These are phyloP conservation scores for Plasmodium sp. DNA, from an alignment of 169 alveolate genomes.

Conservation along the genomic window DNA sequence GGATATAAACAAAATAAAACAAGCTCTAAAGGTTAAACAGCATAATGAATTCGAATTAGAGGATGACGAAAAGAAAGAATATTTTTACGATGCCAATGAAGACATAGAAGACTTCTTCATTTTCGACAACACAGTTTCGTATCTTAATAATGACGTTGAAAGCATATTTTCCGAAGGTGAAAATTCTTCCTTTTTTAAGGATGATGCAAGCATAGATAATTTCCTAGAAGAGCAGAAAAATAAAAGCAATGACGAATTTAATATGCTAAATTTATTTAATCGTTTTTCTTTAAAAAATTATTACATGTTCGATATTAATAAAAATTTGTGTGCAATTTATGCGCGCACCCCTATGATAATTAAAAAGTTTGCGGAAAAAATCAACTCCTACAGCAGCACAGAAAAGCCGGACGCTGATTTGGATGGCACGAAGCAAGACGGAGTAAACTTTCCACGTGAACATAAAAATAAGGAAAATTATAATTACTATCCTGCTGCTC, in stretches of 20 bases:
- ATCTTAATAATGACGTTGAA: conserved; percentile 39
- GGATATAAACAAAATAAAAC: conserved; percentile 55
- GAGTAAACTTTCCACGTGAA: conserved; percentile 9
- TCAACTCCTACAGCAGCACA: conserved; percentile 31
- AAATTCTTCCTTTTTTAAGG: conserved; percentile 46
- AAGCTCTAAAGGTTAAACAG: conserved; percentile 63
- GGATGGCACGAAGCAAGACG: not conserved
- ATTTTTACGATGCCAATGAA: conserved; percentile 74
- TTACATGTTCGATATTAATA: conserved; percentile 42
- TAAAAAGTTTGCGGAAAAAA: conserved; percentile 70
- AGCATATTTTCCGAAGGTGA: conserved; percentile 53
- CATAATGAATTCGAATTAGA: conserved; percentile 11
- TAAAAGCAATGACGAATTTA: conserved; percentile 30
- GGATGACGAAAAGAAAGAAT: conserved; percentile 39
- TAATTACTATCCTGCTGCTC: conserved; percentile 4
- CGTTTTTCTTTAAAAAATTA: conserved; percentile 67
- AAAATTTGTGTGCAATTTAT: conserved; percentile 68
- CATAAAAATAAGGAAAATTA: conserved; percentile 6
- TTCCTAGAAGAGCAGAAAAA: conserved; percentile 43
- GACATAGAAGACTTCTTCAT: conserved; percentile 68
- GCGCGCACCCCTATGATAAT: conserved; percentile 67
- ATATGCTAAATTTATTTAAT: conserved; percentile 48
- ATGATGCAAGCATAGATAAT: conserved; percentile 54
- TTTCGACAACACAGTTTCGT: conserved; percentile 50
- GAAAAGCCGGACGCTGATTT: not conserved